Base-by-base conservation (phyloP, 768 basidiomycete species). In the Chalciporus chontae region DNA sequence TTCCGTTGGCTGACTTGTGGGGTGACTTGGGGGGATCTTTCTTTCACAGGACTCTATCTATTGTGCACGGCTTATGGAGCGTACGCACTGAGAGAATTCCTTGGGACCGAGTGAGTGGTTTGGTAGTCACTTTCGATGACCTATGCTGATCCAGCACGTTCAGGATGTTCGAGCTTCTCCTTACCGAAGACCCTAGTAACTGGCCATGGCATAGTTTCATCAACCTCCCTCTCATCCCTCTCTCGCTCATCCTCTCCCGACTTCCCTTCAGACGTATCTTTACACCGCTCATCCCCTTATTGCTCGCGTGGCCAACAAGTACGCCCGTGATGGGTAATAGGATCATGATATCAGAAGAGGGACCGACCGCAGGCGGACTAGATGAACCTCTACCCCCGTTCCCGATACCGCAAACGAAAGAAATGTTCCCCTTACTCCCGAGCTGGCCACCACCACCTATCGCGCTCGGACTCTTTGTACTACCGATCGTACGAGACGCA, bases 191-290 rank as follows among this genome's bases (percentile, higher is more conserved):
- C 59, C 83, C 83, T 1, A 69, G 71, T 36, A 79, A 83, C 46
- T 91, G 89, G 89, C 83, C 85, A 1, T 83, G 81, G 79, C 78
- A 82, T 40, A 84, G 86, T 32, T 87, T 78, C 69, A 64, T 88
- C 61, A 84, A 90, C 63, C 80, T 91, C 14, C 87, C 86, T 7
- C 66, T 85, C 29, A 75, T 91, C 36, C 87, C 89, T 0, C 63
- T 88, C 39, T 74, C 77, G 23, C 81, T 91, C 53, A 73, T 90
- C 59, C 67, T 80, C 26, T 78, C 85, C 27, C 82, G 85, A 36
- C 73, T 82, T 38, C 73, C 75, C 47, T 37, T 70, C 17, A 66
- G 59, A 32, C 65, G 63, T 19, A 55, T 53, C 15, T 47, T 67
- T 13, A 54, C 67, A 0, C 65, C 59, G 0, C 53, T 61, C 44